phyloP scores from a whole-genome alignment of 2,329 filamentous ascomycete species.

The Trichoderma afroharzianum region DNA sequence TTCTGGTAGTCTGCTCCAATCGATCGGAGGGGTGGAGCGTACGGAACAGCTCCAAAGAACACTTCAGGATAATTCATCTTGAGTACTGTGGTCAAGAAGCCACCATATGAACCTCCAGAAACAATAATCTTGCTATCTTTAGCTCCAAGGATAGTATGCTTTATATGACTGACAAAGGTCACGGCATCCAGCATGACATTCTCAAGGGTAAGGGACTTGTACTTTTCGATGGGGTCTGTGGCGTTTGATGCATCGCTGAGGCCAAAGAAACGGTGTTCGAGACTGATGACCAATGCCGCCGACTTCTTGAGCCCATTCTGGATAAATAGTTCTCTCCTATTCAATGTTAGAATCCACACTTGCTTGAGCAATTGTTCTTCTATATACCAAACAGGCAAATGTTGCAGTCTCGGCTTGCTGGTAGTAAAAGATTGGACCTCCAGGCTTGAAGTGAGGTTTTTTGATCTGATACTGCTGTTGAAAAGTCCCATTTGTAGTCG shows the following conservation, averaged over 20 bases:
- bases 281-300: not conserved
- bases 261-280: not conserved
- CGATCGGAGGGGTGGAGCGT: not conserved
- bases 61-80: not conserved
- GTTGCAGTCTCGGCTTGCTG: not conserved
- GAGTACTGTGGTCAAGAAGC: not conserved
- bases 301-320: not conserved
- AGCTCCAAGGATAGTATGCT: not conserved
- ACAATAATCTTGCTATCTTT: not conserved
- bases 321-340: not conserved
- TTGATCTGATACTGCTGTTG: not conserved
- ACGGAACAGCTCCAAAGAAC: not conserved
- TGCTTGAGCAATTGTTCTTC: not conserved
- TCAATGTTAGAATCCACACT: not conserved
- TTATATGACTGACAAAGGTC: not conserved
- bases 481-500: not conserved
- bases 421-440: not conserved
- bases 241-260: not conserved
- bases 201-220: not conserved
- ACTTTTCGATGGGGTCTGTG: not conserved
- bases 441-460: not conserved
- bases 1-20: not conserved
- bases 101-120: not conserved
- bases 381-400: not conserved
- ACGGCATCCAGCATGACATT: not conserved